Evolutionary conservation across 2,329 filamentous ascomycete species (phyloP).

Genomic region (Intubia oerlemansii): DNA sequence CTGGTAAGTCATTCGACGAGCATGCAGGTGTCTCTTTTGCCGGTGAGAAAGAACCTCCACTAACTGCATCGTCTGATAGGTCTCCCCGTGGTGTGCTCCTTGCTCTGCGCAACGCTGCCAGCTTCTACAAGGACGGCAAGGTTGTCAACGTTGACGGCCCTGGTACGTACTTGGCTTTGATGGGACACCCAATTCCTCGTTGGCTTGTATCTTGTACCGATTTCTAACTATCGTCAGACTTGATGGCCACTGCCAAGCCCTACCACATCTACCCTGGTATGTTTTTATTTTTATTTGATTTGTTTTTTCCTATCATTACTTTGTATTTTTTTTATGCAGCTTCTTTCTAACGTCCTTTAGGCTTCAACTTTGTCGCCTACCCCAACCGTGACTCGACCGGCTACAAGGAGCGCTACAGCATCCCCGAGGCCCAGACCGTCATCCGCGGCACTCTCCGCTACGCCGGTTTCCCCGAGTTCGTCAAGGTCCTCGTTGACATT

Average conservation of each 20-base stretch:
- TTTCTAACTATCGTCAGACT: no score
- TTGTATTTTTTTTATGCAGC: no score
- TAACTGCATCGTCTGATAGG: no score
- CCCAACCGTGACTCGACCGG: conserved; percentile 77
- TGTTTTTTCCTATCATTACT: no score
- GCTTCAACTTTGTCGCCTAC: conserved; percentile 83
- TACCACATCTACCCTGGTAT: conserved; percentile 61
- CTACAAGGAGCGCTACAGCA: conserved; percentile 77
- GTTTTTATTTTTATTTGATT: no score
- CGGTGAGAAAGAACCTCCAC: no score
- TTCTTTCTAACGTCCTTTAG: conserved; percentile 13
- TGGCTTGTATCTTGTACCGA: no score
- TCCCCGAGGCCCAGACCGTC: conserved; percentile 78
- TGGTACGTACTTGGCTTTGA: conserved; percentile 2
- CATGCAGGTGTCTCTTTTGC: no score
- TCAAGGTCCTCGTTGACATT: conserved; percentile 71
- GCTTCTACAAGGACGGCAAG: conserved; percentile 62
- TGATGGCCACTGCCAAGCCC: conserved; percentile 76
- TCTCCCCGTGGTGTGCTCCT: conserved; percentile 69
- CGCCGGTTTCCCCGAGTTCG: conserved; percentile 75
- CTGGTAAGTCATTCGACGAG: no score
- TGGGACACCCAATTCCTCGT: no score
- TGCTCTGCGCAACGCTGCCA: conserved; percentile 69
- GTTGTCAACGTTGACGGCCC: conserved; percentile 39
- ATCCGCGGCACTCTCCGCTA: conserved; percentile 63